Percentiles rank a stretch among this genome's conserved stretches.
Evolutionary conservation across 1,284 basidiomycete species (phyloP).

Genomic region (Stygiomarasmius scandens): DNA sequence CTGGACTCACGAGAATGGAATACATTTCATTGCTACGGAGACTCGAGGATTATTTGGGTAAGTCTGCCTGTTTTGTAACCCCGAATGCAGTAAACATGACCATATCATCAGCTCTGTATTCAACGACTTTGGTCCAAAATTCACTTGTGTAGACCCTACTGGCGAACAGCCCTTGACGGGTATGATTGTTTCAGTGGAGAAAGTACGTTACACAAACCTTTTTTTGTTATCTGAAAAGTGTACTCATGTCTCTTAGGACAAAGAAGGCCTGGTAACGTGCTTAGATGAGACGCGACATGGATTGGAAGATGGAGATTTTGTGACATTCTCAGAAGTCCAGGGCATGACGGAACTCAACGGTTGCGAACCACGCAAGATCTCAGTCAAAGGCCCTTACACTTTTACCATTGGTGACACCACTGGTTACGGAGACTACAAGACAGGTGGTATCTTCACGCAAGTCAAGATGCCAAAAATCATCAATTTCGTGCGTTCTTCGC

Average conservation of each 20-base stretch:
- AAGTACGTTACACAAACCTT: constrained; percentile 47
- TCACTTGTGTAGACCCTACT: constrained; percentile 93
- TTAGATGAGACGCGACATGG: constrained; percentile 97
- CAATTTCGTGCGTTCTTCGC: constrained; percentile 74
- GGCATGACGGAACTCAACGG: constrained; percentile 93
- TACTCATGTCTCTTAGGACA: constrained; percentile 52
- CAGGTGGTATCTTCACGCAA: constrained; percentile 96
- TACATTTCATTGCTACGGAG: constrained; percentile 92
- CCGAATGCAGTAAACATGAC: background rate
- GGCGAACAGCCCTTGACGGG: constrained; percentile 93
- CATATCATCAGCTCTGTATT: constrained; percentile 73
- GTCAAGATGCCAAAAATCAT: constrained; percentile 99
- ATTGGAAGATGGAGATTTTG: constrained; percentile 96
- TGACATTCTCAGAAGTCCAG: constrained; percentile 97
- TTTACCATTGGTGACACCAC: constrained; percentile 93
- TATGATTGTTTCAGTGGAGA: constrained; percentile 92
- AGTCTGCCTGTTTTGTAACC: constrained; percentile 24
- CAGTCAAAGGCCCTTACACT: constrained; percentile 96
- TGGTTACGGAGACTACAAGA: constrained; percentile 77
- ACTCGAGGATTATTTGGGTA: constrained; percentile 95
- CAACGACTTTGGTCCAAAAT: constrained; percentile 95
- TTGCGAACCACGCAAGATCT: constrained; percentile 88
- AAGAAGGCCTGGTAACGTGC: constrained; percentile 93
- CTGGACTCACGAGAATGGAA: constrained; percentile 86
- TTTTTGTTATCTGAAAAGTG: constrained; percentile 4